Base-by-base conservation (phyloP, 257 asterid species). In the Marsdenia floribunda region DNA sequence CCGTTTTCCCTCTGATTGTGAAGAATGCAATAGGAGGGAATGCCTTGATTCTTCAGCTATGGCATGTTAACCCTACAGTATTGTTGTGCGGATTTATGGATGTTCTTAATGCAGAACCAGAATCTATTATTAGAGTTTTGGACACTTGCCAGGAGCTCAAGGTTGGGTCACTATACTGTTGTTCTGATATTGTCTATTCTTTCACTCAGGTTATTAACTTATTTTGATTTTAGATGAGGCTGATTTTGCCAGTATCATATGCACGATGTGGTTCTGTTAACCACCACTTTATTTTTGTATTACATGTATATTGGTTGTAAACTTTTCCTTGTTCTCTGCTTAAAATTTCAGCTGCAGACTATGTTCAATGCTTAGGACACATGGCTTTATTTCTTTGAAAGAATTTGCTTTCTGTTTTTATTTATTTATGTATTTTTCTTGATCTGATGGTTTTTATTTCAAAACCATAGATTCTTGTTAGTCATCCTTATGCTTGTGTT, bases 111-210 rank as follows among this genome's bases (percentile, higher is more conserved):
- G 76, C 82, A 78, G 97, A 95, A 68, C 86, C 89, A 50, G 97
- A 90, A 79, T 81, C 75, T 76, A 76, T 84, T 61, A 73, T 60
- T 35, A 85, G 86, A 84, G 82, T 91, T 77, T 79, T 90, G 91
- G 98, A 95, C 80, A 87, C 82, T 67, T 92, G 96, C 80, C 90
- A 88, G 82, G 97, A 95, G 79, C 80, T 88, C 74, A 88, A 95
- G 99, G 99, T 91, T 74, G 71, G 85, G 58, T 76, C 22, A 42
- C 81, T 22, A 21, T 42, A 63, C 61, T 70, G 71, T 53, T 71
- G 54, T 44, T 63, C 60, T 76, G 13, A 57, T 33, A 50, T 42
- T 70, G 37, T 55, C 47, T 33, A 10, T 52, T 71, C 44, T 29
- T 71, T n/a, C 3, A 10, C 33, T 52, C 9, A 22, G 24, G 50